Conservation (phyloP, 495 filamentous ascomycete species). For the Sordaria brevicollis region DNA sequence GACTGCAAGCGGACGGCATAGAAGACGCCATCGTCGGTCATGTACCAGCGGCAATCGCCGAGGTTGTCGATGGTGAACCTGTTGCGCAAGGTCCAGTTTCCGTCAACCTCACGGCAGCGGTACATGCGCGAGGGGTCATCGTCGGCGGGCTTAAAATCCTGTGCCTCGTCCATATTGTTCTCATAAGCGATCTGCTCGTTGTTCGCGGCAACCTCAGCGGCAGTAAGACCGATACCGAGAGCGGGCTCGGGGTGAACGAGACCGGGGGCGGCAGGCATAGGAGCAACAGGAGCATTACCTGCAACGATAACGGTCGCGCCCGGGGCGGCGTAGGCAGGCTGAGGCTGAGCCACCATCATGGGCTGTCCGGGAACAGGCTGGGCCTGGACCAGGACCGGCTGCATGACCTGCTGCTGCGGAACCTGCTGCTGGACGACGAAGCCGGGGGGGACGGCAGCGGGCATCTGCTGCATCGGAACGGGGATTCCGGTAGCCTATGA, state of each 20-base stretch:
- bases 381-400: conserved; percentile 11
- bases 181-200: conserved; percentile 28
- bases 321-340: background rate
- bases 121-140: conserved; percentile 41
- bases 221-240: conserved; percentile 30
- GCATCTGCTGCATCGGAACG: conserved; percentile 8
- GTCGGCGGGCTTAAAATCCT: conserved; percentile 43
- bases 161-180: conserved; percentile 32
- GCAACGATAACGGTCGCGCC: background rate
- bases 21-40: conserved; percentile 34
- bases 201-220: conserved; percentile 25
- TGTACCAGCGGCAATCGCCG: conserved; percentile 37
- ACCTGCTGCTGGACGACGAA: conserved; percentile 3
- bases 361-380: background rate
- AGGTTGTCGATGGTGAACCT: conserved; percentile 41
- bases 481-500: background rate
- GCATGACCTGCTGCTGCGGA: conserved; percentile 8
- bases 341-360: background rate
- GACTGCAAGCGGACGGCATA: conserved; percentile 35
- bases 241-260: conserved; percentile 19
- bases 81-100: conserved; percentile 33
- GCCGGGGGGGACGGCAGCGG: conserved; percentile 3
- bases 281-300: conserved; percentile 3
- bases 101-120: conserved; percentile 38
- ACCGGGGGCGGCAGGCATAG: conserved; percentile 5